A percentile compares a stretch with the other conserved stretches of the same genome.
Conservation (phyloP, 139 green algal species). For the Eudorina sp. region DNA sequence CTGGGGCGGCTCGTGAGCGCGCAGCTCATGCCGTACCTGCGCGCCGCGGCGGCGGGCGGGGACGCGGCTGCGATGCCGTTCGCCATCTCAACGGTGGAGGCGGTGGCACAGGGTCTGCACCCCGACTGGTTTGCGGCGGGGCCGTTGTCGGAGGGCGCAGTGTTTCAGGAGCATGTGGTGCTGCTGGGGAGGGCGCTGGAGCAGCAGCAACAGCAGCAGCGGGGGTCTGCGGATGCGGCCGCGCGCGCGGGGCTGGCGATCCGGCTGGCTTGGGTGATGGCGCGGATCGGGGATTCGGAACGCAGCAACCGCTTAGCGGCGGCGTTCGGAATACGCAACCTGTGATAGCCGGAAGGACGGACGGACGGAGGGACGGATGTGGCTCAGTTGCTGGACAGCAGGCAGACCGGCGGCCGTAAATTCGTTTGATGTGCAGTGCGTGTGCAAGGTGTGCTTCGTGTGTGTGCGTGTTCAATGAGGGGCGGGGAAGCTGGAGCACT, state of each 20-base stretch:
- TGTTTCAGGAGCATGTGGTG: slow-evolving; percentile 30
- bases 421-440: too few species aligned
- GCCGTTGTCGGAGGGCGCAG: background rate
- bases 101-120: slow-evolving; percentile 60
- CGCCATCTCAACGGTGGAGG: slow-evolving; percentile 62
- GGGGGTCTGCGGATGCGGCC: background rate
- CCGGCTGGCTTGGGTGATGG: slow-evolving; percentile 30
- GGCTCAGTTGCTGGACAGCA: too few species aligned
- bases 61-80: slow-evolving; percentile 39
- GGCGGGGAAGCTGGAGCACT: too few species aligned
- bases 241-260: slow-evolving; percentile 5
- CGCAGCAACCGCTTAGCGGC: slow-evolving; percentile 1
- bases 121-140: slow-evolving; percentile 60
- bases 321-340: slow-evolving; percentile 7
- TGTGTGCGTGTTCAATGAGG: too few species aligned
- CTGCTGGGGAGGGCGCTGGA: slow-evolving; percentile 20
- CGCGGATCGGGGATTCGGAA: slow-evolving; percentile 5
- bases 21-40: slow-evolving; percentile 70
- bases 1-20: slow-evolving; percentile 60
- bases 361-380: too few species aligned
- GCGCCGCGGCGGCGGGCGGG: slow-evolving; percentile 43
- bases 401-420: too few species aligned
- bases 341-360: background rate
- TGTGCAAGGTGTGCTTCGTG: too few species aligned
- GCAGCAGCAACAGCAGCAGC: background rate